Base-by-base conservation (phyloP, 441 rosid species). In the Omphalea diandra region DNA sequence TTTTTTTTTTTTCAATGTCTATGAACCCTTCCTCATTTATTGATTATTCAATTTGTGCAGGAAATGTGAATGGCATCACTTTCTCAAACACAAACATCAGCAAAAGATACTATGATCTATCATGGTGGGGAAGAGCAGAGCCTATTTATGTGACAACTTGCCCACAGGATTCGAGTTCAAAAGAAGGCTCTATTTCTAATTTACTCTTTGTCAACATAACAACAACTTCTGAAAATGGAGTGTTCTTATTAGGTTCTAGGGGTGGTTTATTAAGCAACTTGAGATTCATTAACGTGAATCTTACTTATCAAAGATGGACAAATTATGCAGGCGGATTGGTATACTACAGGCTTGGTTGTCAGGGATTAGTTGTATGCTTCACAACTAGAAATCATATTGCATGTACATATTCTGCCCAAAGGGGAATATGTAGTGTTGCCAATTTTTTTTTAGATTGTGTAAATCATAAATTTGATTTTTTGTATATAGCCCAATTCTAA, bases 121-220 rank as follows among this genome's bases (percentile, higher is more conserved):
- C 92, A 0, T 91, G 98, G 98, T 88, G 97, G 97, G 97, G 98
- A 32, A 87, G 97, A 81, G 95, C 97, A 5, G 97, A 94, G 71
- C 95, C 98, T 20, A 87, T 94, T 44, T 94, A 88, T 20, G 84
- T 91, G 70, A 91, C 98, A 55, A 83, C 86, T 33, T 94, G 97
- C 74, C 90, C 95, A 0, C 83, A 97, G 20, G 0, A 76, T 63
- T 41, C 83, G 4, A 33, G 32, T 20, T 54, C 92, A 0, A 78
- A 69, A 77, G 87, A 82, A 75, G 95, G 94, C 60, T 81, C 88
- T 0, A 80, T 94, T 81, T 87, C 94, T 2, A 81, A 87, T 38
- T 35, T 91, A 11, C 76, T 67, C 46, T 91, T 94, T 75, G 69
- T 84, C 29, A 94, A 90, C 81, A 86, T 91, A 74, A 86, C 91